A percentile compares a stretch with the other conserved stretches of the same genome.
phyloP scores from a whole-genome alignment of 2,329 filamentous ascomycete species.

The Diaporthe aspalathi region DNA sequence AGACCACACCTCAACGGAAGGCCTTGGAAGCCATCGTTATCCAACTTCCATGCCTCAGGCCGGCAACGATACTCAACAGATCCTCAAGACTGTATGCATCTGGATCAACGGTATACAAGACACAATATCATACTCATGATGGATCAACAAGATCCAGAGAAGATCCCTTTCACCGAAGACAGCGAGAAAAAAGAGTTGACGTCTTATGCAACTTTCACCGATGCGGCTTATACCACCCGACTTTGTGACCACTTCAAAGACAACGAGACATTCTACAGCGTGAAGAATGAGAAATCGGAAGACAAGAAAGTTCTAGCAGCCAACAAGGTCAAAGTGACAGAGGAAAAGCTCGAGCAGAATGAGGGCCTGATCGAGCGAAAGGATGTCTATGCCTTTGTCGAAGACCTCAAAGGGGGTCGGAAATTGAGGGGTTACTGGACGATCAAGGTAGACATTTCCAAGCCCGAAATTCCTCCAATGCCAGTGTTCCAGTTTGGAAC shows the following conservation, averaged over 20 bases:
- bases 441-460: neutral
- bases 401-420: neutral
- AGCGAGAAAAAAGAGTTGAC: neutral
- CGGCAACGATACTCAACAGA: neutral
- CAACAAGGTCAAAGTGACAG: neutral
- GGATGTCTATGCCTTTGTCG: neutral
- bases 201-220: neutral
- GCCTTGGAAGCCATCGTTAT: neutral
- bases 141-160: neutral
- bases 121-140: neutral
- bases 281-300: neutral
- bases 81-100: neutral
- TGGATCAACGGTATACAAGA: too few species aligned
- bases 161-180: constrained; percentile 7
- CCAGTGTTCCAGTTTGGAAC: constrained; percentile 16
- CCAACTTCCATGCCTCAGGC: neutral
- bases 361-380: constrained; percentile 13
- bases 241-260: neutral
- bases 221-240: too few species aligned
- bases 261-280: neutral
- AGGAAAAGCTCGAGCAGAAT: neutral
- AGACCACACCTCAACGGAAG: too few species aligned
- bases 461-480: neutral
- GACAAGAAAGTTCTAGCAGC: neutral
- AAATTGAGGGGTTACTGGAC: neutral